A percentile compares a stretch with the other conserved stretches of the same genome.
Evolutionary conservation across 768 basidiomycete species (phyloP).

Genomic region (Pleurotus cornucopiae): DNA sequence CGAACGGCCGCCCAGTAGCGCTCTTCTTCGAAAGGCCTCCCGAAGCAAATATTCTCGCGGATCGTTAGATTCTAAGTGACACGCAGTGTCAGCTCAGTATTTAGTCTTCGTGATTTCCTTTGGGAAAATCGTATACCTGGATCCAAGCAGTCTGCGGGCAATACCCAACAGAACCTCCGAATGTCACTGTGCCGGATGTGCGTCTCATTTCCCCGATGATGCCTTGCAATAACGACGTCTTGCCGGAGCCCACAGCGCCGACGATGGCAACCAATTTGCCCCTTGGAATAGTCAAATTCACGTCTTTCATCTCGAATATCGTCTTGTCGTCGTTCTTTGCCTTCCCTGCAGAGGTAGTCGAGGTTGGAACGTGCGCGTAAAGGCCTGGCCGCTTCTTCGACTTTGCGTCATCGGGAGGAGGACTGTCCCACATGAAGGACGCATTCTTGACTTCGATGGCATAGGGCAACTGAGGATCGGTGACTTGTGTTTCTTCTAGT

Average conservation of each 20-base stretch:
- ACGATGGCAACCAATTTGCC: constrained; percentile 84
- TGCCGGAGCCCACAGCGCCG: constrained; percentile 73
- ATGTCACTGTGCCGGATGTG: constrained; percentile 58
- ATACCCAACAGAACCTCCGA: constrained; percentile 77
- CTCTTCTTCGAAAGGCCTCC: constrained; percentile 74
- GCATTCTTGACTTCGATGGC: constrained; percentile 69
- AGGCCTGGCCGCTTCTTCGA: constrained; percentile 26
- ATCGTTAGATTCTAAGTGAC: constrained; percentile 67
- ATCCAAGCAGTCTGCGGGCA: constrained; percentile 92
- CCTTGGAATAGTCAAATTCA: constrained; percentile 65
- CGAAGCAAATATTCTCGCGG: constrained; percentile 87
- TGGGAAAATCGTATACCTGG: constrained; percentile 38
- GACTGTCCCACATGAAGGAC: constrained; percentile 85
- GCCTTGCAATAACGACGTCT: constrained; percentile 68
- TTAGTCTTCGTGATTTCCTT: not conserved
- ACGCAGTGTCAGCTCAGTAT: not conserved
- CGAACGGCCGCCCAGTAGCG: constrained; percentile 78
- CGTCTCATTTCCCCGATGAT: constrained; percentile 82
- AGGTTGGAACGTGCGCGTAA: constrained; percentile 2
- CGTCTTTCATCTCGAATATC: constrained; percentile 59
- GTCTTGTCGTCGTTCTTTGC: constrained; percentile 33
- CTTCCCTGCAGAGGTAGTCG: constrained; percentile 19
- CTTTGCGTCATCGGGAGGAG: constrained; percentile 47
- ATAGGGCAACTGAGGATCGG: constrained; percentile 50
- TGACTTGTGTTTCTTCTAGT: constrained; percentile 50